phyloP scores from a whole-genome alignment of 352 stramenopile species.

The Pythium sp. region DNA sequence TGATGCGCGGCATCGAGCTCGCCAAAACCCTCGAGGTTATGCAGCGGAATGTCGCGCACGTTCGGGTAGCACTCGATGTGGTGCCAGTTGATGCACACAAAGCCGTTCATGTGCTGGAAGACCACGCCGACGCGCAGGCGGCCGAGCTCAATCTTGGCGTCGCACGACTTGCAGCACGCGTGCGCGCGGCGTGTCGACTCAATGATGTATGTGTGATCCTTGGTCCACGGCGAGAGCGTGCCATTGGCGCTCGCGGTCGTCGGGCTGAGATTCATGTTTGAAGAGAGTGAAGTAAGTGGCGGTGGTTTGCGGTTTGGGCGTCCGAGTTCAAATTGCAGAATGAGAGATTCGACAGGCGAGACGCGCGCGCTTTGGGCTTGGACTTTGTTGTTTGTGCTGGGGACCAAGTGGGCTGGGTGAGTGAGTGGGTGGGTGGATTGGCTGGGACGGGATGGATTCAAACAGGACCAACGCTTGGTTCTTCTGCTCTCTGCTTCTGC shows the following conservation, averaged over 20 bases:
- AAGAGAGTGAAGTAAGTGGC: neutral
- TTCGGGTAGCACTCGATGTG: conserved; percentile 77
- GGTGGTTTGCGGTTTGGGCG: neutral
- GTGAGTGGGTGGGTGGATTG: neutral
- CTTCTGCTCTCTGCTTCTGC: neutral
- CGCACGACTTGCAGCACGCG: conserved; percentile 75
- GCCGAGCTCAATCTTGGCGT: conserved; percentile 58
- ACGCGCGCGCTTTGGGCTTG: neutral
- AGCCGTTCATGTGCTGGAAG: conserved; percentile 79
- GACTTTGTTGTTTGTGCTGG: neutral
- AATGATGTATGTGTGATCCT: conserved; percentile 80
- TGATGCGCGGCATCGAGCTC: conserved; percentile 57
- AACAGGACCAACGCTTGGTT: neutral
- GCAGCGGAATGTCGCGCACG: conserved; percentile 52
- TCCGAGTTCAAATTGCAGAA: conserved; percentile 17
- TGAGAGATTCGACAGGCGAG: conserved; percentile 4
- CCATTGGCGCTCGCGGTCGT: conserved; percentile 24
- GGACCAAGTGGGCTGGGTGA: neutral
- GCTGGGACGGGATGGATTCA: conserved; percentile 6
- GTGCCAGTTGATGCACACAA: conserved; percentile 85
- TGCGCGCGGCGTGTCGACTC: conserved; percentile 65
- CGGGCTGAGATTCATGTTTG: conserved; percentile 26
- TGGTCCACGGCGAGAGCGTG: conserved; percentile 53
- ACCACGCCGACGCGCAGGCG: conserved; percentile 75
- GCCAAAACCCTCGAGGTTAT: conserved; percentile 65